Conservation (phyloP, 2,329 filamentous ascomycete genomes). For the Pseudonectria foliicola region DNA sequence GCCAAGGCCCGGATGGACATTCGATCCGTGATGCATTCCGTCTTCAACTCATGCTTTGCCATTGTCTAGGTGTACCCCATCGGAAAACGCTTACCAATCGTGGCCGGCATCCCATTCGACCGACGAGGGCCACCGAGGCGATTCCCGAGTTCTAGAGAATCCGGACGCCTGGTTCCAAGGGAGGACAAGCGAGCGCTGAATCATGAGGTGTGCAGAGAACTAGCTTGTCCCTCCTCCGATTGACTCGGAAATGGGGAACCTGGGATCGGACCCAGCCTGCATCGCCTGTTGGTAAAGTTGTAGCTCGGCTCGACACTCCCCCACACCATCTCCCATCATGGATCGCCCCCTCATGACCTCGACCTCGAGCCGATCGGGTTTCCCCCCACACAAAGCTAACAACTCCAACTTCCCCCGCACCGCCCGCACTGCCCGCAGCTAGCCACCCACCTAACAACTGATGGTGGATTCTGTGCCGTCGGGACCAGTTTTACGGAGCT, state of each 20-base stretch:
- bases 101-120: too few relatives aligned
- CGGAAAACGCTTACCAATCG: too few relatives aligned
- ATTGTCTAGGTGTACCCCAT: conserved; percentile 30
- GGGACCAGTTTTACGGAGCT: conserved; percentile 5
- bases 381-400: conserved; percentile 4
- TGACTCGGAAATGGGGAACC: too few relatives aligned
- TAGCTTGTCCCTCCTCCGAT: too few relatives aligned
- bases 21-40: conserved; percentile 38
- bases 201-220: too few relatives aligned
- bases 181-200: too few relatives aligned
- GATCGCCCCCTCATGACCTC: too few relatives aligned
- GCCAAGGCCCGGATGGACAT: conserved; percentile 35
- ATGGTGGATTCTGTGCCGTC: conserved; percentile 1
- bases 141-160: too few relatives aligned
- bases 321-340: conserved; percentile 14
- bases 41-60: conserved; percentile 46
- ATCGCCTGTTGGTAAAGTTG: too few relatives aligned
- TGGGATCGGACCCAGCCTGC: too few relatives aligned
- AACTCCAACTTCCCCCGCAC: conserved; percentile 20
- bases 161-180: too few relatives aligned
- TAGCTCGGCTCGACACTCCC: conserved; percentile 1
- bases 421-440: conserved; percentile 10
- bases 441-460: conserved; percentile 6
- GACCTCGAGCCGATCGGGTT: conserved; percentile 20
- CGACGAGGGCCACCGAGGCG: too few relatives aligned